A percentile compares a stretch with the other conserved stretches of the same genome.
Conservation (phyloP, 148 eudicot genomes). For the Diospyros lotus region DNA sequence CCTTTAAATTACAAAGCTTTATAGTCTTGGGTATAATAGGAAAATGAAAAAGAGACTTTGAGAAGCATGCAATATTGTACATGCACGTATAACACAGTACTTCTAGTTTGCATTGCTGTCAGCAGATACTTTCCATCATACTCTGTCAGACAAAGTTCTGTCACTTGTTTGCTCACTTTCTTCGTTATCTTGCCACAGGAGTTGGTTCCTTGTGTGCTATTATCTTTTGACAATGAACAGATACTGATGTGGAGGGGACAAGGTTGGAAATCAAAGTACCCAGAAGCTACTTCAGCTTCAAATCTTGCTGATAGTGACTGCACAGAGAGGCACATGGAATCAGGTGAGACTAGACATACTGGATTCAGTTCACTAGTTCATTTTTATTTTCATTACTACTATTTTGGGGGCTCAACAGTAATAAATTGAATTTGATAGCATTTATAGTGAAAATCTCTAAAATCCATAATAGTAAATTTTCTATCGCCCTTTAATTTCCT, state of each 20-base stretch:
- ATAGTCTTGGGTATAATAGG: background rate
- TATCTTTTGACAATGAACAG: slow-evolving; percentile 89
- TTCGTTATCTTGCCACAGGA: slow-evolving; percentile 44
- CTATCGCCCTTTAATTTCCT: background rate
- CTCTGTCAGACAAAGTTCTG: background rate
- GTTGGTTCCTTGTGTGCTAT: slow-evolving; percentile 81
- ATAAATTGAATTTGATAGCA: background rate
- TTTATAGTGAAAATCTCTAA: background rate
- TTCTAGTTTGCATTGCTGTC: too few species aligned
- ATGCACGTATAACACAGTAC: background rate
- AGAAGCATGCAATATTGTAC: background rate
- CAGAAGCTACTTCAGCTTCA: slow-evolving; percentile 24
- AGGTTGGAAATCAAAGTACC: slow-evolving; percentile 85
- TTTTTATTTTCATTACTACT: background rate
- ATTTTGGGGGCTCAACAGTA: background rate
- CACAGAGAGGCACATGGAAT: slow-evolving; percentile 33
- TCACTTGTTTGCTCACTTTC: background rate
- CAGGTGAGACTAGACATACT: background rate
- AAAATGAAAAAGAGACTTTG: background rate
- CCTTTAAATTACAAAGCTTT: background rate
- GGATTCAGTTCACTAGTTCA: background rate
- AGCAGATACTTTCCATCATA: background rate
- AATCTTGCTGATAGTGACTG: slow-evolving; percentile 6
- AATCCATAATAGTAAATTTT: background rate
- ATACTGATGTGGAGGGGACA: slow-evolving; percentile 95